phyloP scores from a whole-genome alignment of 306 rosid species.

The Prunus armeniaca region DNA sequence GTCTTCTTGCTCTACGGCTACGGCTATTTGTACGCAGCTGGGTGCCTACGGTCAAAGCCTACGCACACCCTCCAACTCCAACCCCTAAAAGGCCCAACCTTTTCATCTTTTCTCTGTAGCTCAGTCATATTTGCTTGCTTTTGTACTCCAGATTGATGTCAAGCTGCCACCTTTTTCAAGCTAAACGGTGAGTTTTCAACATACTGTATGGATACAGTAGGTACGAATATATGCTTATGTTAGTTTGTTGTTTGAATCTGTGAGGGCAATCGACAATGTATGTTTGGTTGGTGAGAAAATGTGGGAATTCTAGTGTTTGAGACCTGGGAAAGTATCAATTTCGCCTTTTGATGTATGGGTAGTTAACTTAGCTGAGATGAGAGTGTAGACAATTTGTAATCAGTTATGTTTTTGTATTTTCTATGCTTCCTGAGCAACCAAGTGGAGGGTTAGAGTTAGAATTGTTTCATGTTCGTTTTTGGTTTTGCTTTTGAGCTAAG shows the following conservation, averaged over 20 bases:
- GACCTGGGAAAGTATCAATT: neutral
- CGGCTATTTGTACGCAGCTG: slow-evolving; percentile 15
- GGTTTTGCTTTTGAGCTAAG: neutral
- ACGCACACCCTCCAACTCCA: neutral
- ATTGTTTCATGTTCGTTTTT: neutral
- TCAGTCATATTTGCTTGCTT: slow-evolving; percentile 22
- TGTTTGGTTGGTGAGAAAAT: slow-evolving; percentile 23
- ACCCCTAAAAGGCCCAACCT: neutral
- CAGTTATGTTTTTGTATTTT: neutral
- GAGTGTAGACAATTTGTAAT: neutral
- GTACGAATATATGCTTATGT: neutral
- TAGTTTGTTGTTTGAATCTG: neutral
- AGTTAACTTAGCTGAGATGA: neutral
- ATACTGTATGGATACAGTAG: neutral
- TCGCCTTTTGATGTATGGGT: neutral
- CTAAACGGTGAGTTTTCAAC: slow-evolving; percentile 20
- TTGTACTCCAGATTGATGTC: slow-evolving; percentile 8
- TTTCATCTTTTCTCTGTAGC: slow-evolving; percentile 14
- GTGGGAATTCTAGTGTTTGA: neutral
- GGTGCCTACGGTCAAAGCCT: slow-evolving; percentile 7
- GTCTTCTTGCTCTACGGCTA: slow-evolving; percentile 15
- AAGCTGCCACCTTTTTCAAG: neutral
- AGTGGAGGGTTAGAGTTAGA: slow-evolving; percentile 7
- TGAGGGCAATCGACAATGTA: neutral
- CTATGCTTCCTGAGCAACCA: slow-evolving; percentile 5